phyloP scores from a whole-genome alignment of 2,329 filamentous ascomycete genomes.

The Trichoderma arundinaceum region DNA sequence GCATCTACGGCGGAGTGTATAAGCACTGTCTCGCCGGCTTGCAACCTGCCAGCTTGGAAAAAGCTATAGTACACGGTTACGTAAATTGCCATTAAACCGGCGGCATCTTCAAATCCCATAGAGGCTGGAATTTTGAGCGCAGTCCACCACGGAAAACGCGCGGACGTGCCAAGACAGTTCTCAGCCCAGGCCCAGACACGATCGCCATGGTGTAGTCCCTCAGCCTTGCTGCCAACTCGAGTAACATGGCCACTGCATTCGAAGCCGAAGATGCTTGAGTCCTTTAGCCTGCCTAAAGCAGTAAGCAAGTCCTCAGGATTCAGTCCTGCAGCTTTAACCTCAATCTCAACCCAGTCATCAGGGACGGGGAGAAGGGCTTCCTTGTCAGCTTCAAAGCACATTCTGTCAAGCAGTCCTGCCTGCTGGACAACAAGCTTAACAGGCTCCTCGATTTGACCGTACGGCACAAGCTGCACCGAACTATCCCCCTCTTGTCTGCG shows the following conservation, averaged over 20 bases:
- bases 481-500: too few species aligned
- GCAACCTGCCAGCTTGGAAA: constrained; percentile 35
- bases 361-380: not conserved
- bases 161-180: not conserved
- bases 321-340: too few species aligned
- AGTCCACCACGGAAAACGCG: constrained; percentile 2
- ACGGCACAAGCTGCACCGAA: not conserved
- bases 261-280: too few species aligned
- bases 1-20: constrained; percentile 43
- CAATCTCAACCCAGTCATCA: too few species aligned
- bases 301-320: too few species aligned
- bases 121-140: not conserved
- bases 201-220: not conserved
- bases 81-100: not conserved
- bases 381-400: constrained; percentile 5
- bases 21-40: constrained; percentile 42
- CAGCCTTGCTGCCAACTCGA: too few species aligned
- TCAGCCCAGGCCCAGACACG: constrained; percentile 4
- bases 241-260: too few species aligned
- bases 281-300: too few species aligned
- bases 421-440: not conserved
- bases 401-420: not conserved
- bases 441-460: not conserved
- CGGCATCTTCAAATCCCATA: not conserved
- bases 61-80: too few species aligned